phyloP scores from a whole-genome alignment of 768 basidiomycete species.

The Hortiboletus flavorubellus region DNA sequence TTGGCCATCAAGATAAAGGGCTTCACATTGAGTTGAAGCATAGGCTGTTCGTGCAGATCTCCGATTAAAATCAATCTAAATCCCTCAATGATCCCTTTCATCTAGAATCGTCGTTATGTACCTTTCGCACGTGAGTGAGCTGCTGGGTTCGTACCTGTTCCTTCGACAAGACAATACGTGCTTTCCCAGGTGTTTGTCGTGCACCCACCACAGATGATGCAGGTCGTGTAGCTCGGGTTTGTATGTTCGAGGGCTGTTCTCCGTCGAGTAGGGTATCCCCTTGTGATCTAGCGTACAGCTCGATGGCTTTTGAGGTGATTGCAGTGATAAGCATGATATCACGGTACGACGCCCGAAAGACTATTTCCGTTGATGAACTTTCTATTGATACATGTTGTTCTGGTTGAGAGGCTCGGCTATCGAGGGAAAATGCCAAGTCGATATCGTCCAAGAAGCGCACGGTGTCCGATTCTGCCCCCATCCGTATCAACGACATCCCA shows the following conservation, averaged over 20 bases:
- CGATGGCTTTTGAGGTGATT: constrained; percentile 83
- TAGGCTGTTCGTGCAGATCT: constrained; percentile 91
- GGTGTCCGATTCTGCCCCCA: constrained; percentile 79
- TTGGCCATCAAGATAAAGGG: constrained; percentile 79
- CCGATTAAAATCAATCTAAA: constrained; percentile 93
- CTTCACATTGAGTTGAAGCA: constrained; percentile 85
- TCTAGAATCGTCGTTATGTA: constrained; percentile 38
- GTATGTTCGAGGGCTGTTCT: constrained; percentile 8
- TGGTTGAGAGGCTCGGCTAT: constrained; percentile 68
- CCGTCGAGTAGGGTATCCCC: constrained; percentile 10
- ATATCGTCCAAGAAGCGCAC: constrained; percentile 93
- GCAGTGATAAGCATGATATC: constrained; percentile 87
- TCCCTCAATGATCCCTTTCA: constrained; percentile 85
- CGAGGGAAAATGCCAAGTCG: constrained; percentile 82
- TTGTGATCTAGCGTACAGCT: constrained; percentile 57
- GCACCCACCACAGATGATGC: constrained; percentile 1
- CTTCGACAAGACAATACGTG: constrained; percentile 61
- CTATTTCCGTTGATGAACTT: constrained; percentile 72
- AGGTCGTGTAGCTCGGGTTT: constrained; percentile 1
- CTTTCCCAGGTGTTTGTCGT: constrained; percentile 28
- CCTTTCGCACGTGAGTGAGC: background rate
- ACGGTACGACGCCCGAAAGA: constrained; percentile 92
- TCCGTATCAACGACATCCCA: constrained; percentile 91
- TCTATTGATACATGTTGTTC: constrained; percentile 84
- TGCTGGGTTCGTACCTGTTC: constrained; percentile 60